These are phyloP conservation scores for Paramecium bursaria DNA, from an alignment of 73 alveolate species.

Conservation along the genomic window DNA sequence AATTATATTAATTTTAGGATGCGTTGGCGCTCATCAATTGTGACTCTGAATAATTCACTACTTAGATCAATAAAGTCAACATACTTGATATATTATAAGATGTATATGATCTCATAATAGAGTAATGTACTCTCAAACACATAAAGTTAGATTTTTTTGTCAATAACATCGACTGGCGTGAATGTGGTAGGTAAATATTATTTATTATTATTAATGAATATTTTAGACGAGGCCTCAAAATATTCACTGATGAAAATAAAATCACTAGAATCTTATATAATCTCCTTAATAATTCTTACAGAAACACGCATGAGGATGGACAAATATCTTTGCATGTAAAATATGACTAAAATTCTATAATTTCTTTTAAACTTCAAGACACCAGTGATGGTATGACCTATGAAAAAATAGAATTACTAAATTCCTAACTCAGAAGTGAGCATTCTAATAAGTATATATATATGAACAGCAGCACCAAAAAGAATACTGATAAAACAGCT, in stretches of 20 bases:
- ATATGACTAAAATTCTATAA: too few species aligned
- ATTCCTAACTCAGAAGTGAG: too few species aligned
- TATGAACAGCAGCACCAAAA: too few species aligned
- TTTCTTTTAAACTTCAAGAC: too few species aligned
- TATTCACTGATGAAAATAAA: slow-evolving; percentile 33
- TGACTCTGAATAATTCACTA: slow-evolving; percentile 1
- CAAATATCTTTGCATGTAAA: too few species aligned
- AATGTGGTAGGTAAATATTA: neutral
- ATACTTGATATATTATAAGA: neutral
- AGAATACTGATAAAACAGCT: too few species aligned
- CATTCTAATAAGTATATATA: too few species aligned
- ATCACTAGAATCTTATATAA: neutral
- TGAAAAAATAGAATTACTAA: too few species aligned
- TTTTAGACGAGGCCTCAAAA: neutral
- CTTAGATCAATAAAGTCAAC: neutral
- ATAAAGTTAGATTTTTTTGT: neutral
- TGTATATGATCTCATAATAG: slow-evolving; percentile 12
- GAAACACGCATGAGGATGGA: slow-evolving; percentile 17
- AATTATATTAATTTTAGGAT: too few species aligned
- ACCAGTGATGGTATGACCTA: too few species aligned
- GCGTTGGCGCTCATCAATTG: neutral
- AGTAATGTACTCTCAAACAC: slow-evolving; percentile 5
- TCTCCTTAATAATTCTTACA: slow-evolving; percentile 36
- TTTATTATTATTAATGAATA: too few species aligned
- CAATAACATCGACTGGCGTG: neutral